These are phyloP conservation scores for Sungouiozyma ichnusensis DNA, from an alignment of 805 yeast genomes.

Conservation along the genomic window DNA sequence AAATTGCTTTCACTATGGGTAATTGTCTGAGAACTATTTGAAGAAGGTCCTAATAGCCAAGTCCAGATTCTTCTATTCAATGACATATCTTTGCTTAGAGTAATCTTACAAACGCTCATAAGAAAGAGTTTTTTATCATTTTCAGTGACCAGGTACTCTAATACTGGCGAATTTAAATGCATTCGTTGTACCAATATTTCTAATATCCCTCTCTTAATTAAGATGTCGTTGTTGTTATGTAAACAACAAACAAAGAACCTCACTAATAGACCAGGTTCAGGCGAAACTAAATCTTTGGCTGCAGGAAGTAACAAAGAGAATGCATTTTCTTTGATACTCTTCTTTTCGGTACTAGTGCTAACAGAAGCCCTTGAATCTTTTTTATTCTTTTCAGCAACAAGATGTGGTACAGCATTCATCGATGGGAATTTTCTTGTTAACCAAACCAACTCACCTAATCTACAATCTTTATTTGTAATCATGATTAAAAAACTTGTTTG, in stretches of 20 bases:
- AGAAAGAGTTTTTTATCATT: constrained; percentile 51
- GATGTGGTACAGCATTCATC: constrained; percentile 33
- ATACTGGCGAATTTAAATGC: constrained; percentile 50
- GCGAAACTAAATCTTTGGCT: constrained; percentile 52
- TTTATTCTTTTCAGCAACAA: constrained; percentile 11
- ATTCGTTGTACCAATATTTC: constrained; percentile 65
- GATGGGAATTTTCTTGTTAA: constrained; percentile 50
- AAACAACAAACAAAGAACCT: constrained; percentile 68
- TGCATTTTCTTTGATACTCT: constrained; percentile 26
- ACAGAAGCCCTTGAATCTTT: not conserved
- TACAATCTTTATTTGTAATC: constrained; percentile 67
- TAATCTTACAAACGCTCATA: constrained; percentile 53
- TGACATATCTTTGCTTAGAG: constrained; percentile 84
- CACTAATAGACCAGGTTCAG: constrained; percentile 70
- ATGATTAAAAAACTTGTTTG: constrained; percentile 63
- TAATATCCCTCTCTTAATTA: constrained; percentile 80
- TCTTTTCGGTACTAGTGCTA: not conserved
- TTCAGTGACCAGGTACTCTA: constrained; percentile 37
- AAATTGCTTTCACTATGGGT: constrained; percentile 24
- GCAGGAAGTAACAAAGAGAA: constrained; percentile 32
- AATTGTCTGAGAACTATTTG: not conserved
- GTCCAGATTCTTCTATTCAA: constrained; percentile 87
- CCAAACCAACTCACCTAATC: constrained; percentile 81
- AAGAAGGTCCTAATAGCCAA: constrained; percentile 74
- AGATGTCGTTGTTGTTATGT: constrained; percentile 49